Conservation (phyloP, 2,329 filamentous ascomycete species). For the Apiospora arundinis region DNA sequence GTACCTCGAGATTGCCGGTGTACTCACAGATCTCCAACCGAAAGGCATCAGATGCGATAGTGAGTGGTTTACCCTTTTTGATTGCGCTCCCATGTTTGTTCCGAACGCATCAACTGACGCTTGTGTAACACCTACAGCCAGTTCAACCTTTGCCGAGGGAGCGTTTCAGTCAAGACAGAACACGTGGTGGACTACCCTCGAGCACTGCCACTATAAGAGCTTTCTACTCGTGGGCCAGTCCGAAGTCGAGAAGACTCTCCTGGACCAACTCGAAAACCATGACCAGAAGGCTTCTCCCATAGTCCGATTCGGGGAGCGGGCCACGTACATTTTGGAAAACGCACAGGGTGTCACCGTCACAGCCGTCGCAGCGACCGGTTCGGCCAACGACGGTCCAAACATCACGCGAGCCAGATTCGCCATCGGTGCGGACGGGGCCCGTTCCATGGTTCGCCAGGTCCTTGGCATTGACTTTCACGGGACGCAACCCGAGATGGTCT, state of each 20-base stretch:
- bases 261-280: conserved; percentile 36
- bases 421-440: conserved; percentile 59
- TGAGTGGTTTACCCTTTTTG: conserved; percentile 34
- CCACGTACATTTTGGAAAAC: conserved; percentile 35
- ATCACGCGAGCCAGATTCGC: conserved; percentile 48
- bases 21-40: conserved; percentile 49
- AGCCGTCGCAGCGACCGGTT: conserved; percentile 31
- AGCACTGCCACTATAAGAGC: conserved; percentile 52
- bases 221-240: conserved; percentile 59
- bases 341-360: conserved; percentile 33
- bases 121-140: conserved; percentile 41
- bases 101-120: neutral
- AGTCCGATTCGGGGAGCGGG: conserved; percentile 47
- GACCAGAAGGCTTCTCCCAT: conserved; percentile 32
- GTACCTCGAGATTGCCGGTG: conserved; percentile 51
- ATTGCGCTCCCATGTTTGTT: neutral
- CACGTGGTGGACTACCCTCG: conserved; percentile 53
- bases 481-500: conserved; percentile 56
- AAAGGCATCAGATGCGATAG: conserved; percentile 56
- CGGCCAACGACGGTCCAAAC: neutral
- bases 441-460: conserved; percentile 51
- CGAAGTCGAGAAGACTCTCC: conserved; percentile 49
- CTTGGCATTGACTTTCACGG: conserved; percentile 50
- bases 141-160: conserved; percentile 53
- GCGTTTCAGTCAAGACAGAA: conserved; percentile 54